These are phyloP conservation scores for Glarea lozoyensis DNA, from an alignment of 495 filamentous ascomycete species.

Conservation along the genomic window DNA sequence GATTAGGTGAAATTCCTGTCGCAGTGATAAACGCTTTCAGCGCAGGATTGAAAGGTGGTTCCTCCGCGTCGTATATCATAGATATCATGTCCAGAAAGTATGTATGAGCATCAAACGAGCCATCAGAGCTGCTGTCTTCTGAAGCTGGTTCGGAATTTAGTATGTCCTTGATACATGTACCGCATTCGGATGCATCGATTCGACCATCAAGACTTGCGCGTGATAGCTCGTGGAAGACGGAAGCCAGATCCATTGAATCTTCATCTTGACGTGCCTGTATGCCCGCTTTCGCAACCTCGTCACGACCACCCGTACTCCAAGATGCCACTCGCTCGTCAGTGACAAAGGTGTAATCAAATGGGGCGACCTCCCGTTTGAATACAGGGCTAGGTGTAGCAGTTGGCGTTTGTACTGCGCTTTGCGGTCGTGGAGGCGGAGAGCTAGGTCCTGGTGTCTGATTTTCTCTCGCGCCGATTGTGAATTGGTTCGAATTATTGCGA, in stretches of 20 bases:
- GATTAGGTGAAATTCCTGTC: slow-evolving; percentile 56
- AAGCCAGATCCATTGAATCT: slow-evolving; percentile 55
- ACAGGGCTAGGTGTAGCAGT: slow-evolving; percentile 12
- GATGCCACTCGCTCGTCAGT: slow-evolving; percentile 35
- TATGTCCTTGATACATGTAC: slow-evolving; percentile 65
- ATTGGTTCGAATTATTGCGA: slow-evolving; percentile 14
- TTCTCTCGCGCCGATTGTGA: slow-evolving; percentile 10
- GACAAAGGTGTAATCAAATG: slow-evolving; percentile 38
- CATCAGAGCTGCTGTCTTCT: slow-evolving; percentile 27
- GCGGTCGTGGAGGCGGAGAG: slow-evolving; percentile 31
- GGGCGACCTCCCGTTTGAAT: slow-evolving; percentile 8
- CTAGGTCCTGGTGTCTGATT: slow-evolving; percentile 19
- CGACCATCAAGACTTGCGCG: slow-evolving; percentile 60
- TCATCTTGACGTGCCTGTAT: slow-evolving; percentile 50
- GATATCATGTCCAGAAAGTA: slow-evolving; percentile 78
- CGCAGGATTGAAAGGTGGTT: slow-evolving; percentile 24
- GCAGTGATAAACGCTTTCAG: slow-evolving; percentile 54
- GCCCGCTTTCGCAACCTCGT: slow-evolving; percentile 40
- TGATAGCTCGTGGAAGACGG: slow-evolving; percentile 79
- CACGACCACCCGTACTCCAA: slow-evolving; percentile 40
- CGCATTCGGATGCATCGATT: slow-evolving; percentile 57
- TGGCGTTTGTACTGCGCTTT: slow-evolving; percentile 30
- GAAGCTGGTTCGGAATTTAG: slow-evolving; percentile 45
- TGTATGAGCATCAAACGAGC: slow-evolving; percentile 49
- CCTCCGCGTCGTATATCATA: slow-evolving; percentile 62